Conservation (phyloP, 1,284 basidiomycete species). For the Melampsora americana region DNA sequence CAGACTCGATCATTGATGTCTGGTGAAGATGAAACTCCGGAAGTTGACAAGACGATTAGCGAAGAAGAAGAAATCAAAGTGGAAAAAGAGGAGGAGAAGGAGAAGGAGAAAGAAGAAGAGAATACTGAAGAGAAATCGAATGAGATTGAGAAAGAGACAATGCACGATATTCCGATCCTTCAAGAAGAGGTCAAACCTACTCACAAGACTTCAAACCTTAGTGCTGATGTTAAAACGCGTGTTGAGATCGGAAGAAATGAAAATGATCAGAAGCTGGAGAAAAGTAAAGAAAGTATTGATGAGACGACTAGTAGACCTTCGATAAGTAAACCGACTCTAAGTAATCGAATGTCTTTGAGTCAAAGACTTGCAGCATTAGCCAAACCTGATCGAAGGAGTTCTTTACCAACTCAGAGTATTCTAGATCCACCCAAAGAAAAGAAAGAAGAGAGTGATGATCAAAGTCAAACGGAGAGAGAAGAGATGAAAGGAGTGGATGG, state of each 20-base stretch:
- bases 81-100: too few species aligned
- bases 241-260: not conserved
- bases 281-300: not conserved
- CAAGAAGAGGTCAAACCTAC: too few species aligned
- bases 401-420: not conserved
- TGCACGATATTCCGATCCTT: too few species aligned
- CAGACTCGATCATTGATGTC: too few species aligned
- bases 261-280: too few species aligned
- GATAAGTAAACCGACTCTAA: not conserved
- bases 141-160: too few species aligned
- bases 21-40: too few species aligned
- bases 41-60: too few species aligned
- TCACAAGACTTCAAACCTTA: not conserved
- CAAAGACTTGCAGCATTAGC: slow-evolving; percentile 29
- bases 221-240: not conserved
- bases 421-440: not conserved
- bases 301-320: too few species aligned
- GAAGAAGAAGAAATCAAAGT: too few species aligned
- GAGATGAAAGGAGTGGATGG: not conserved
- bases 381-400: slow-evolving; percentile 2
- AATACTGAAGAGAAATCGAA: too few species aligned
- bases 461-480: not conserved
- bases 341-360: slow-evolving; percentile 6
- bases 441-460: not conserved
- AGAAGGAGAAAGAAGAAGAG: too few species aligned